phyloP scores from a whole-genome alignment of 768 basidiomycete species.

The Lentinula lateritia region DNA sequence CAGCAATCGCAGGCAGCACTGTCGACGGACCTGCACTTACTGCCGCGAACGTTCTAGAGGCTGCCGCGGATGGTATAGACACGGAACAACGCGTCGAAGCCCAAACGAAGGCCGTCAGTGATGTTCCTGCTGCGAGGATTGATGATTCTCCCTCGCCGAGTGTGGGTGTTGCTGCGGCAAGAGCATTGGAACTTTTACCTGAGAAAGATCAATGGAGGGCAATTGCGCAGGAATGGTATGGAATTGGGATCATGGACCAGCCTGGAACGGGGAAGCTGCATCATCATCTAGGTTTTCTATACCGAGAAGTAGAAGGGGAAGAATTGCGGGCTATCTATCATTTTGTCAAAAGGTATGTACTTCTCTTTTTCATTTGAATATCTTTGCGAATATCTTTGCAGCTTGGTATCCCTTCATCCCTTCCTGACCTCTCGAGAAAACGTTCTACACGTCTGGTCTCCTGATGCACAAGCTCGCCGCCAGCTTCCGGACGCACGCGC shows the following conservation, averaged over 20 bases:
- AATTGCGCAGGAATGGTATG: conserved; percentile 93
- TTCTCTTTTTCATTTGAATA: conserved; percentile 5
- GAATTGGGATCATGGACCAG: conserved; percentile 75
- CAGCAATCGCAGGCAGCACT: conserved; percentile 58
- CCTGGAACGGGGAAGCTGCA: conserved; percentile 95
- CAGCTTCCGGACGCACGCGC: conserved; percentile 68
- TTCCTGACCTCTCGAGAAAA: conserved; percentile 88
- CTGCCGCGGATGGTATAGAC: conserved; percentile 21
- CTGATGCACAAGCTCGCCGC: conserved; percentile 64
- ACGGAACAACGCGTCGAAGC: conserved; percentile 14
- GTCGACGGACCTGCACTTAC: conserved; percentile 43
- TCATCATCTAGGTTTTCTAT: conserved; percentile 87
- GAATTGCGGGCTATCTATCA: conserved; percentile 88
- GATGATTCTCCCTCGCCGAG: conserved; percentile 68
- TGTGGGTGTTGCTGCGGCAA: conserved; percentile 81
- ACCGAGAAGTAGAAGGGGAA: conserved; percentile 76
- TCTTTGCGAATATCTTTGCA: conserved; percentile 23
- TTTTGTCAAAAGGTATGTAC: conserved; percentile 82
- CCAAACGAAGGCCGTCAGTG: conserved; percentile 39
- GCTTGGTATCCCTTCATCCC: conserved; percentile 88
- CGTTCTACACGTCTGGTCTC: conserved; percentile 83
- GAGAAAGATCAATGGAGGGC: conserved; percentile 90
- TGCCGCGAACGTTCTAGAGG: conserved; percentile 48
- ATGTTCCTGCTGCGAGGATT: conserved; percentile 47
- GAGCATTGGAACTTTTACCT: conserved; percentile 73